Evolutionary conservation across 768 basidiomycete genomes (phyloP).

Genomic region (Tricholoma saponaceum): DNA sequence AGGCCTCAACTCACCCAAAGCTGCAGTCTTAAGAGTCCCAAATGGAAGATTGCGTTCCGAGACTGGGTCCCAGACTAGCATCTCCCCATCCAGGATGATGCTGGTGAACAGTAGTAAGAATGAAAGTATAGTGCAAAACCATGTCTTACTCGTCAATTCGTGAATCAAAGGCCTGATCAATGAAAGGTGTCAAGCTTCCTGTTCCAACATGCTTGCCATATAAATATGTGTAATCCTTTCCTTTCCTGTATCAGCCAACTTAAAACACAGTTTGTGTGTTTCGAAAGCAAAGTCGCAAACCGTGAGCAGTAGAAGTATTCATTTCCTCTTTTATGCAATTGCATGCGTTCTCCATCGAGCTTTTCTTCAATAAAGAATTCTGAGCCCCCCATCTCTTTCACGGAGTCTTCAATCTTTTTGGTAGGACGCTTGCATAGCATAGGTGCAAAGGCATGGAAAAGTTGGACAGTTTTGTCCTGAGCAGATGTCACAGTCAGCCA

Average conservation of each 20-base stretch:
- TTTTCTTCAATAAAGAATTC: conserved; percentile 96
- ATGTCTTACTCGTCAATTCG: conserved; percentile 74
- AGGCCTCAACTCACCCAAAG: conserved; percentile 52
- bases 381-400: conserved; percentile 75
- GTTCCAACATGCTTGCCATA: conserved; percentile 82
- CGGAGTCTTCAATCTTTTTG: conserved; percentile 74
- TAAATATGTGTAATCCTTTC: conserved; percentile 86
- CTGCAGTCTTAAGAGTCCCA: conserved; percentile 91
- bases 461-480: conserved; percentile 79
- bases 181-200: conserved; percentile 87
- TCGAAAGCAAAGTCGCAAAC: conserved; percentile 29
- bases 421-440: conserved; percentile 93
- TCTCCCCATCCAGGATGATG: conserved; percentile 94
- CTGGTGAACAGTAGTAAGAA: conserved; percentile 33
- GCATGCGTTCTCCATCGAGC: conserved; percentile 94
- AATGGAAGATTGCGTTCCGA: conserved; percentile 88
- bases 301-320: conserved; percentile 93
- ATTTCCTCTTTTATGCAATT: conserved; percentile 88
- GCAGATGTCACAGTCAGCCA: background rate
- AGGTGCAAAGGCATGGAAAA: conserved; percentile 87
- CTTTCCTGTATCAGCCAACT: conserved; percentile 52
- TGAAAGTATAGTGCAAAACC: background rate
- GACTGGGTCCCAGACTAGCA: conserved; percentile 96
- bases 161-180: conserved; percentile 70
- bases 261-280: background rate